phyloP scores from a whole-genome alignment of 2,329 filamentous ascomycete species.

The Penicillium sp. region DNA sequence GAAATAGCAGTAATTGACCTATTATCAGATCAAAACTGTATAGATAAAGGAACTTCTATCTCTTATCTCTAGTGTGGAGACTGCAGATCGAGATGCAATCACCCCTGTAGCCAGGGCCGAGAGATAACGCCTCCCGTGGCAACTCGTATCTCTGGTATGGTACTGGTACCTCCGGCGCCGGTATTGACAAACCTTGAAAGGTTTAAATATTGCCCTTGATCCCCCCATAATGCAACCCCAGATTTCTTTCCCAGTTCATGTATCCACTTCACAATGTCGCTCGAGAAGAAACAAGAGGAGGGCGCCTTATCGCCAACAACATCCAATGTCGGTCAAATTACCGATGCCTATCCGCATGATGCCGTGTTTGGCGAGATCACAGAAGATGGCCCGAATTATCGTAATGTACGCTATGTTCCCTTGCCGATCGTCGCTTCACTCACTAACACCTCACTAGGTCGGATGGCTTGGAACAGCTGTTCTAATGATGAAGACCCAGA shows the following conservation, averaged over 20 bases:
- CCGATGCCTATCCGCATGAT: constrained; percentile 7
- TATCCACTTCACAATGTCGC: background rate
- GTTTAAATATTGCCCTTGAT: background rate
- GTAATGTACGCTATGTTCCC: constrained; percentile 8
- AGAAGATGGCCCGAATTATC: constrained; percentile 19
- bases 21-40: background rate
- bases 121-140: background rate
- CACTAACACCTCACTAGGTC: constrained; percentile 26
- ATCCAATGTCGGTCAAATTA: constrained; percentile 3
- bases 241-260: background rate
- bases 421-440: background rate
- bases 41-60: background rate
- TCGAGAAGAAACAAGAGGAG: constrained; percentile 5
- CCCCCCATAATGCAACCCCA: background rate
- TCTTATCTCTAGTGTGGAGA: background rate
- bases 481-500: constrained; percentile 50
- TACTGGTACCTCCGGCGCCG: background rate
- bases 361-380: constrained; percentile 21
- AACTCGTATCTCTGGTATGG: background rate
- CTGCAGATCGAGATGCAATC: background rate
- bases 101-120: background rate
- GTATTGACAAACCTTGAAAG: background rate
- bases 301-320: background rate
- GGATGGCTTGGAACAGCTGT: constrained; percentile 47
- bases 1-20: background rate